These are phyloP conservation scores for Leccinum pellstonianum DNA, from an alignment of 768 basidiomycete species.

Conservation along the genomic window DNA sequence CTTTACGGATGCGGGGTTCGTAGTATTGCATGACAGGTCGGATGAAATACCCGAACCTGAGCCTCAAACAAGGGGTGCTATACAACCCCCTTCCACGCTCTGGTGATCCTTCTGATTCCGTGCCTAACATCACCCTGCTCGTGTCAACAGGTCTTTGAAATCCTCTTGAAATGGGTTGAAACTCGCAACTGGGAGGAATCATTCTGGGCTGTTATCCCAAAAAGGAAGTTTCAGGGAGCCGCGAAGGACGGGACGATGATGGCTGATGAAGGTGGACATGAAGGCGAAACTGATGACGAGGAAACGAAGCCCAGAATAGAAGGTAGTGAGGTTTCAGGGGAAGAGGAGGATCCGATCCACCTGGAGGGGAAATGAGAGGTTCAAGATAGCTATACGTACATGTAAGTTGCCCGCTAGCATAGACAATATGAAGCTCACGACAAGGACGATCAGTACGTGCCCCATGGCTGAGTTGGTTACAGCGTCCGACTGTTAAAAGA, in stretches of 20 bases:
- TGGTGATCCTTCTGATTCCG: slow-evolving; percentile 4
- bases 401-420: not conserved
- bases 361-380: not conserved
- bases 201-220: slow-evolving; percentile 86
- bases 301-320: not conserved
- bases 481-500: slow-evolving; percentile 47
- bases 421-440: not conserved
- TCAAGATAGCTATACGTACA: not conserved
- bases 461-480: slow-evolving; percentile 54
- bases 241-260: not conserved
- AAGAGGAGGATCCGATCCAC: not conserved
- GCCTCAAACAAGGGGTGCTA: not conserved
- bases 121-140: slow-evolving; percentile 1
- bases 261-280: not conserved
- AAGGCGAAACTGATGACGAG: not conserved
- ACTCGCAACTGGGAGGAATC: slow-evolving; percentile 83
- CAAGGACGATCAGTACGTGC: slow-evolving; percentile 22
- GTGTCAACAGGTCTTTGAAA: slow-evolving; percentile 68
- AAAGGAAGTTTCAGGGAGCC: slow-evolving; percentile 71
- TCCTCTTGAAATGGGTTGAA: slow-evolving; percentile 88
- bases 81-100: not conserved
- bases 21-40: slow-evolving; percentile 3
- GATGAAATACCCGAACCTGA: slow-evolving; percentile 1
- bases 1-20: not conserved
- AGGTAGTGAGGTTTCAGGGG: not conserved